Percentiles rank a stretch among this genome's conserved stretches.
Evolutionary conservation across 192 early-diverging fungal genomes (phyloP).

Genomic region (Lobosporangium transversale): DNA sequence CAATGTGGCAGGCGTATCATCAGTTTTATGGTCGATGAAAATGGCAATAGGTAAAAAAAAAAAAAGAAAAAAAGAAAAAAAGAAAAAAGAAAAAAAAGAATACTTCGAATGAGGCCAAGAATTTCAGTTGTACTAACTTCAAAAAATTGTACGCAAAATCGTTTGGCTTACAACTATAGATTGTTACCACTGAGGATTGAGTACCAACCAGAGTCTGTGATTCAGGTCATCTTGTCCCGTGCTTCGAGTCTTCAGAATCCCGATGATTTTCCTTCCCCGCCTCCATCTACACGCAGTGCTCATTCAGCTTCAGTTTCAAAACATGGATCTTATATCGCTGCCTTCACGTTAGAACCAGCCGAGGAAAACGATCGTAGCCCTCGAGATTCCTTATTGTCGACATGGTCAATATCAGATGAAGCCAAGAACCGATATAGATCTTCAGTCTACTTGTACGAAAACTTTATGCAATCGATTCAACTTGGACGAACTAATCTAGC

Average conservation of each 20-base stretch:
- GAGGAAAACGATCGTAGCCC: neutral
- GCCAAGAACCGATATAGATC: slow-evolving; percentile 1
- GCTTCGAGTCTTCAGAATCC: neutral
- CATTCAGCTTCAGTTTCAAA: neutral
- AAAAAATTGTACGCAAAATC: neutral
- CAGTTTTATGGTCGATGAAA: slow-evolving; percentile 22
- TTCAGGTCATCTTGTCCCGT: slow-evolving; percentile 16
- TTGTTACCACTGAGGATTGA: slow-evolving; percentile 11
- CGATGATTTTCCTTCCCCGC: neutral
- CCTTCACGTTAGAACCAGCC: neutral
- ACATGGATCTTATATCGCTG: slow-evolving; percentile 1
- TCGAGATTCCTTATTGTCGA: neutral
- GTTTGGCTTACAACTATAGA: too few relatives aligned
- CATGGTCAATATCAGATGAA: neutral
- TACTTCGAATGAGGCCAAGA: too few relatives aligned
- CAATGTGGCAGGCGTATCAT: slow-evolving; percentile 14
- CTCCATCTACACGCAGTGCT: neutral
- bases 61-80: neutral
- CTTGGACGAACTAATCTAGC: slow-evolving; percentile 10
- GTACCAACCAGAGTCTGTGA: neutral
- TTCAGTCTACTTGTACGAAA: slow-evolving; percentile 18
- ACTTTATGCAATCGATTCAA: slow-evolving; percentile 2
- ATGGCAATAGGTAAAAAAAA: slow-evolving; percentile 15
- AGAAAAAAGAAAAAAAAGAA: neutral
- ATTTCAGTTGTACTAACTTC: too few relatives aligned